These are phyloP conservation scores for Castanopsis chinensis DNA, from an alignment of 306 rosid species.

Conservation along the genomic window DNA sequence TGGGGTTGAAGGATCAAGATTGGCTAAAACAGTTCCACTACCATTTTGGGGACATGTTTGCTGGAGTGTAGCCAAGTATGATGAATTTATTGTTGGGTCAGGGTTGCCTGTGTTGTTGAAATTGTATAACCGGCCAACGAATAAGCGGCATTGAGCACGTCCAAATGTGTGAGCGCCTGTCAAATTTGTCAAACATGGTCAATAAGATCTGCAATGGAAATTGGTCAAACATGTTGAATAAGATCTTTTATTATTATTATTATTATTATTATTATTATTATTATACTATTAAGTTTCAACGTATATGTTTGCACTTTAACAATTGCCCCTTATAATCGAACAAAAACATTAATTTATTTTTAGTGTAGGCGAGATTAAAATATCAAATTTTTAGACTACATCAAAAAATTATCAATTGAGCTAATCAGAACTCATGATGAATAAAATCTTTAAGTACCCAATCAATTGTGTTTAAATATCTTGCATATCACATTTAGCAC, in stretches of 20 bases:
- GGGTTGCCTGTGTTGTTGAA: slow-evolving; percentile 46
- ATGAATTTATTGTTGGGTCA: slow-evolving; percentile 55
- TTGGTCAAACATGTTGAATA: background rate
- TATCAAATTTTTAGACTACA: too few relatives aligned
- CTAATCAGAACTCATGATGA: rapidly evolving
- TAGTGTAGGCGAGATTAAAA: rapidly evolving
- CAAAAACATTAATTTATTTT: rapidly evolving
- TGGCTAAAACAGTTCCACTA: slow-evolving; percentile 28
- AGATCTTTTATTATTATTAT: background rate
- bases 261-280: too few relatives aligned
- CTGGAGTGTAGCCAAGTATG: slow-evolving; percentile 47
- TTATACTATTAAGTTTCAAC: too few relatives aligned
- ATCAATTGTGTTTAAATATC: too few relatives aligned
- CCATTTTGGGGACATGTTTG: slow-evolving; percentile 65
- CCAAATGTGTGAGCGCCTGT: slow-evolving; percentile 81
- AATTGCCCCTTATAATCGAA: too few relatives aligned
- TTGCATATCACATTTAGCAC: too few relatives aligned
- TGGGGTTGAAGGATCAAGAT: slow-evolving; percentile 42
- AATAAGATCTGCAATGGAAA: background rate
- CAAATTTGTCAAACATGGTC: background rate
- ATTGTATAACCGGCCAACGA: slow-evolving; percentile 47
- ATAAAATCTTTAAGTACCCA: too few relatives aligned
- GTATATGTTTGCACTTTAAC: too few relatives aligned
- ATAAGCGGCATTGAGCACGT: slow-evolving; percentile 51
- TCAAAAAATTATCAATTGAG: too few relatives aligned